Evolutionary conservation across 2,329 filamentous ascomycete genomes (phyloP).

Genomic region (Sodiomyces alkalinus): DNA sequence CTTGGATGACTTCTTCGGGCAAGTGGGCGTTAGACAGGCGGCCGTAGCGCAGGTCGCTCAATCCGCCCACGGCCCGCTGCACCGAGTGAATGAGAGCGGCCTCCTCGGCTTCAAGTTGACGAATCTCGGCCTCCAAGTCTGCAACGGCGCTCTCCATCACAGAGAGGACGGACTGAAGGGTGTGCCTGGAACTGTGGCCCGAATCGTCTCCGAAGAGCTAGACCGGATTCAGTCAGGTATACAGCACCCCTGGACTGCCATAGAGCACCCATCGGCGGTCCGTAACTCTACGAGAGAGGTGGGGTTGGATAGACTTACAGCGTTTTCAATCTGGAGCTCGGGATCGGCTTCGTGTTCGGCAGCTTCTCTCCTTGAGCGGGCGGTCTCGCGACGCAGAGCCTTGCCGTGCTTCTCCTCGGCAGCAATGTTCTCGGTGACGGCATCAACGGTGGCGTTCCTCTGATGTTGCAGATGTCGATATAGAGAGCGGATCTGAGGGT

Average conservation of each 20-base stretch:
- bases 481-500: slow-evolving; percentile 51
- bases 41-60: slow-evolving; percentile 76
- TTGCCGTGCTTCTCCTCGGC: slow-evolving; percentile 48
- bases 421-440: slow-evolving; percentile 48
- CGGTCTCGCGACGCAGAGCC: slow-evolving; percentile 40
- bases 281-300: background rate
- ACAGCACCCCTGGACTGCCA: too few relatives aligned
- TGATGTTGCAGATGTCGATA: slow-evolving; percentile 70
- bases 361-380: slow-evolving; percentile 33
- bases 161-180: slow-evolving; percentile 46
- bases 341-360: slow-evolving; percentile 43
- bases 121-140: slow-evolving; percentile 54
- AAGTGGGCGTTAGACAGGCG: slow-evolving; percentile 51
- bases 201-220: slow-evolving; percentile 44
- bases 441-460: slow-evolving; percentile 52
- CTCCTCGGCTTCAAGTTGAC: slow-evolving; percentile 49
- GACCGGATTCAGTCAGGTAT: background rate
- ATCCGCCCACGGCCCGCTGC: slow-evolving; percentile 48
- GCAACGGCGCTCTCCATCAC: slow-evolving; percentile 53
- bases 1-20: slow-evolving; percentile 50
- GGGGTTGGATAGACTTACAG: slow-evolving; percentile 21
- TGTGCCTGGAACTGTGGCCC: slow-evolving; percentile 38
- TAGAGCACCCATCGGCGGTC: too few relatives aligned
- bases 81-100: slow-evolving; percentile 43
- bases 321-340: slow-evolving; percentile 47